Conservation (phyloP, 164 flowering plant species). For the Buxus sempervirens region DNA sequence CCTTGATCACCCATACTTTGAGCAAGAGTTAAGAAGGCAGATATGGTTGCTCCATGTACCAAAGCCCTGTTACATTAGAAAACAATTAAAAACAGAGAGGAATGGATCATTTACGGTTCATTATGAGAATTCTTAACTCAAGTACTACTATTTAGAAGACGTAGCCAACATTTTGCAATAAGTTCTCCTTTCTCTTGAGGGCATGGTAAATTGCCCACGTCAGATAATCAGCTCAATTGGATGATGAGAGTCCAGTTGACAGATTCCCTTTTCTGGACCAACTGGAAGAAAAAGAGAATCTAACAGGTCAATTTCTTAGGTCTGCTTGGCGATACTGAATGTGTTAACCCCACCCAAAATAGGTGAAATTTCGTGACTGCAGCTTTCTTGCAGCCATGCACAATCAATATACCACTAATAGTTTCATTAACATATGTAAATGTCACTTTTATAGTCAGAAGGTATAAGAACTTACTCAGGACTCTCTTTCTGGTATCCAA, state of each 20-base stretch:
- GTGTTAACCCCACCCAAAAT: too few species aligned
- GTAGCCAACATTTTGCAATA: too few species aligned
- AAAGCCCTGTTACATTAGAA: constrained; percentile 50
- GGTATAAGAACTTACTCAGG: constrained; percentile 70
- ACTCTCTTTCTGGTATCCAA: constrained; percentile 83
- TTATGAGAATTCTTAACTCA: background rate
- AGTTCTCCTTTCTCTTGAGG: too few species aligned
- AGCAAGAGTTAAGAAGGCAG: constrained; percentile 75
- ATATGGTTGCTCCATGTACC: constrained; percentile 75
- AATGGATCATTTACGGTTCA: background rate
- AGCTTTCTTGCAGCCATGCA: background rate
- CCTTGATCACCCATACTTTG: constrained; percentile 95
- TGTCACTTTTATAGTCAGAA: background rate
- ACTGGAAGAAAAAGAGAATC: too few species aligned
- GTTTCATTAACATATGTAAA: background rate
- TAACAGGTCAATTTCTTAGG: too few species aligned
- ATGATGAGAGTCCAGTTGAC: too few species aligned
- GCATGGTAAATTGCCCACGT: too few species aligned
- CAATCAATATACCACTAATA: background rate
- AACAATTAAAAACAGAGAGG: background rate
- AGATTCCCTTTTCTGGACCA: too few species aligned
- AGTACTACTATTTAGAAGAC: background rate
- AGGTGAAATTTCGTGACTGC: too few species aligned
- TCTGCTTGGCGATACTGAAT: too few species aligned
- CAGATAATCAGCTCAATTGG: too few species aligned